Evolutionary conservation across 148 eudicot species (phyloP).

Genomic region (Diospyros kaki): DNA sequence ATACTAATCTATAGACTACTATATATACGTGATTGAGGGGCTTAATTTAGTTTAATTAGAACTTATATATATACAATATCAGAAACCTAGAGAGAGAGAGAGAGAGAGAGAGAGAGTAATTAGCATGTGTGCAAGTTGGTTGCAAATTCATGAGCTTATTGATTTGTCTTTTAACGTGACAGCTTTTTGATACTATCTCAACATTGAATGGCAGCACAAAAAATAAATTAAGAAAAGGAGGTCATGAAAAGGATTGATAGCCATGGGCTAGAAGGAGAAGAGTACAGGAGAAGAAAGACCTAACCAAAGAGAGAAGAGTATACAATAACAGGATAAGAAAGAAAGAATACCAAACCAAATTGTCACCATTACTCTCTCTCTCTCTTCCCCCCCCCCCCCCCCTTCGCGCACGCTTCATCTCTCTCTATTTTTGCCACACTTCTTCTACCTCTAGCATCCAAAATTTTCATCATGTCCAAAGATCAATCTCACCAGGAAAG

Average conservation of each 20-base stretch:
- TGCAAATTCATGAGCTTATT: not conserved
- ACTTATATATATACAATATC: too few relatives aligned
- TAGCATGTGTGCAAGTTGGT: not conserved
- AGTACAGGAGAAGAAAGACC: not conserved
- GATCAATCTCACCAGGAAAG: not conserved
- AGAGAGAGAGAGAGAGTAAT: not conserved
- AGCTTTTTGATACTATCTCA: not conserved
- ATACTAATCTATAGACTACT: too few relatives aligned
- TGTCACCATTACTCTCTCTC: slow-evolving; percentile 1
- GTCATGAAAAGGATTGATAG: not conserved
- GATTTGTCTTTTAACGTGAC: not conserved
- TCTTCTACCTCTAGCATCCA: not conserved
- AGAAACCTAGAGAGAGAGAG: not conserved
- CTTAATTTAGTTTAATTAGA: too few relatives aligned
- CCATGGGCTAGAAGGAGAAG: not conserved
- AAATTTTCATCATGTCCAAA: not conserved
- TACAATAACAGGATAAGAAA: not conserved
- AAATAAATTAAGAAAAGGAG: not conserved
- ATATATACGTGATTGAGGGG: too few relatives aligned
- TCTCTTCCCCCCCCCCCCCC: not conserved
- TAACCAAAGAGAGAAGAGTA: not conserved
- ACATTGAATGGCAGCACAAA: not conserved
- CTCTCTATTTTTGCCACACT: not conserved
- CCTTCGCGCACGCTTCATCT: not conserved
- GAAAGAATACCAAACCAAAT: not conserved